Evolutionary conservation across 2,329 filamentous ascomycete species (phyloP).

Genomic region (Ceratocystis smalleyi): DNA sequence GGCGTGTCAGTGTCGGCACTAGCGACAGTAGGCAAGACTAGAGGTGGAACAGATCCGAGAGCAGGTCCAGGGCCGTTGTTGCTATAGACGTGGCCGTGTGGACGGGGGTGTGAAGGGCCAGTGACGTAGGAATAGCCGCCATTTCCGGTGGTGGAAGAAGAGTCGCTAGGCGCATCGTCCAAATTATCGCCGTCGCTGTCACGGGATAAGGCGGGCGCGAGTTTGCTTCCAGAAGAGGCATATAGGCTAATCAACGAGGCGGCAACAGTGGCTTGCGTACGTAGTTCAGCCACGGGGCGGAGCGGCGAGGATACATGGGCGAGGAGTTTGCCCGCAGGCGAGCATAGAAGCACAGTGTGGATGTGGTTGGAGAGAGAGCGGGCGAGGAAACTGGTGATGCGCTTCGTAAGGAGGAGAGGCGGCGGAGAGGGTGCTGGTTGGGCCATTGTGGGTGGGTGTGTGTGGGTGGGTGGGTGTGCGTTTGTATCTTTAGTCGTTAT

Average conservation of each 20-base stretch:
- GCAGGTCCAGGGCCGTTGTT: not conserved
- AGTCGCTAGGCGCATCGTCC: conserved; percentile 14
- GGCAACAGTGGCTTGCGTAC: conserved; percentile 48
- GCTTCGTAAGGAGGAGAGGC: conserved; percentile 49
- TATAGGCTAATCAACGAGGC: conserved; percentile 47
- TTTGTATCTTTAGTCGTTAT: not conserved
- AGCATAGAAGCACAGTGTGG: conserved; percentile 44
- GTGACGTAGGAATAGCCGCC: not conserved
- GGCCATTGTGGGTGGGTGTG: conserved; percentile 23
- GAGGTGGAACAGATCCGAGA: too few species aligned
- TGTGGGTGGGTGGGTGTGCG: not conserved
- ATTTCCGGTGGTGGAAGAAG: conserved; percentile 10
- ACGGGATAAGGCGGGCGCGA: conserved; percentile 30
- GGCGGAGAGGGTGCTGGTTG: conserved; percentile 29
- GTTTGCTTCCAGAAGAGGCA: conserved; percentile 29
- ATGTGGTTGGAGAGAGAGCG: conserved; percentile 41
- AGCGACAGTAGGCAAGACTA: not conserved
- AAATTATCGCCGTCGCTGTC: conserved; percentile 20
- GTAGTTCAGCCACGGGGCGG: conserved; percentile 39
- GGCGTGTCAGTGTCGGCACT: not conserved
- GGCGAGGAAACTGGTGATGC: conserved; percentile 45
- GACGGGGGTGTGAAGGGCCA: not conserved
- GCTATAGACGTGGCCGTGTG: not conserved
- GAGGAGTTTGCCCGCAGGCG: conserved; percentile 46
- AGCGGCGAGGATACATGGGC: conserved; percentile 41